These are phyloP conservation scores for Colletotrichum tropicicola DNA, from an alignment of 2,329 filamentous ascomycete species.

Conservation along the genomic window DNA sequence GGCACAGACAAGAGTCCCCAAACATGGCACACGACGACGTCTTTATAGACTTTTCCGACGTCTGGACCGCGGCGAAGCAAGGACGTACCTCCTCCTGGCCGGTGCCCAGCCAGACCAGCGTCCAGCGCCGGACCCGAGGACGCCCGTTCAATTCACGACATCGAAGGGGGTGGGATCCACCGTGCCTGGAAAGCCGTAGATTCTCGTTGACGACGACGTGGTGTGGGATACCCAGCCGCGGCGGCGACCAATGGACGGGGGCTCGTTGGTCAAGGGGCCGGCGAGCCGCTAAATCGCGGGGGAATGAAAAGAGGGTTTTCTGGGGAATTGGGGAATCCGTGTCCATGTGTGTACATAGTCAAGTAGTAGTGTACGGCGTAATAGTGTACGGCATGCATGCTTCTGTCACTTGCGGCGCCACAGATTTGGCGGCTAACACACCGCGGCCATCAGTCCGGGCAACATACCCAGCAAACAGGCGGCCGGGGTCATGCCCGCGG, in stretches of 20 bases:
- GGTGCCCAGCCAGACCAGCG: too few relatives aligned
- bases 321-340: constrained; percentile 19
- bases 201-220: constrained; percentile 1
- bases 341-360: not conserved
- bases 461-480: not conserved
- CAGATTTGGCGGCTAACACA: not conserved
- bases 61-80: not conserved
- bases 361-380: too few relatives aligned
- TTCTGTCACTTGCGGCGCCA: too few relatives aligned
- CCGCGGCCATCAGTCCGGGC: constrained; percentile 2
- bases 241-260: constrained; percentile 4
- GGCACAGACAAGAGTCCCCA: not conserved
- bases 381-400: too few relatives aligned
- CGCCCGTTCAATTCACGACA: constrained; percentile 1
- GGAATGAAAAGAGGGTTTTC: constrained; percentile 16
- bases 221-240: not conserved
- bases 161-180: not conserved
- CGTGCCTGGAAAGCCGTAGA: constrained; percentile 8
- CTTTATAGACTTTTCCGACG: constrained; percentile 18
- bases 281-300: constrained; percentile 21
- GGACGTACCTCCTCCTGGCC: not conserved
- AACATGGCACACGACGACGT: constrained; percentile 8
- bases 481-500: constrained; percentile 14
- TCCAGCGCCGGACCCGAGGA: constrained; percentile 1
- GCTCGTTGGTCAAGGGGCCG: constrained; percentile 6